Conservation (phyloP, 2,329 filamentous ascomycete genomes). For the Acrocalymma vagum region DNA sequence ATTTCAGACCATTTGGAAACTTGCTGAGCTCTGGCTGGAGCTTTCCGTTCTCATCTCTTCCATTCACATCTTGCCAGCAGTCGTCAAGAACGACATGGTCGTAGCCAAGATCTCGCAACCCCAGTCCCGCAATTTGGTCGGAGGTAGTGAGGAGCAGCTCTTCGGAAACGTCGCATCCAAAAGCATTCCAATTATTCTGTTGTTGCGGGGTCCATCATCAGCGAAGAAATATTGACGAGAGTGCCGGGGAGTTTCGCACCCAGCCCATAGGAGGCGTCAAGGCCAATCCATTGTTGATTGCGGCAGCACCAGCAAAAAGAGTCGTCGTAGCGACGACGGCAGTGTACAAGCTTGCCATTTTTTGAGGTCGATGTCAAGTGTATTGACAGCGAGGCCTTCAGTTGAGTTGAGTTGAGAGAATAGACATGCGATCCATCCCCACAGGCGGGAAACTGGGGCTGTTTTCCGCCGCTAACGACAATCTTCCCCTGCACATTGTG, state of each 20-base stretch:
- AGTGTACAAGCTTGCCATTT: slow-evolving; percentile 18
- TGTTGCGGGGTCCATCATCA: slow-evolving; percentile 1
- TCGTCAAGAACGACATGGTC: slow-evolving; percentile 68
- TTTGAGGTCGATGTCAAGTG: slow-evolving; percentile 4
- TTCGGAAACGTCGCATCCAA: slow-evolving; percentile 37
- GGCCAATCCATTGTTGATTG: slow-evolving; percentile 34
- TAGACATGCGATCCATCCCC: slow-evolving; percentile 7
- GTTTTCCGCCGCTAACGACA: slow-evolving; percentile 31
- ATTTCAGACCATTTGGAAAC: slow-evolving; percentile 68
- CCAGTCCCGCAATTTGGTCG: slow-evolving; percentile 28
- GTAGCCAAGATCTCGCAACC: slow-evolving; percentile 38
- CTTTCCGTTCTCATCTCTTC: slow-evolving; percentile 51
- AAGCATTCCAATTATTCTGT: slow-evolving; percentile 36
- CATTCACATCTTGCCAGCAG: slow-evolving; percentile 61
- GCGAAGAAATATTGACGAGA: no score
- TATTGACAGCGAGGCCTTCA: no score
- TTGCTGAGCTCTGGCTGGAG: slow-evolving; percentile 58
- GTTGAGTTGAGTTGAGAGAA: slow-evolving; percentile 2
- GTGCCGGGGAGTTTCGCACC: slow-evolving; percentile 11
- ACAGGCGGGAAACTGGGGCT: slow-evolving; percentile 17
- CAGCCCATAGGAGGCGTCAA: slow-evolving; percentile 33
- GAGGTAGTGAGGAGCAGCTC: slow-evolving; percentile 35
- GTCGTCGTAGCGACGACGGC: slow-evolving; percentile 18
- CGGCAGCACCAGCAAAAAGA: slow-evolving; percentile 20
- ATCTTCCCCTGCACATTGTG: slow-evolving; percentile 8